Evolutionary conservation across 805 yeast genomes (phyloP), one percentile per base, ranked within the genome.

Genomic region (Saturnispora sanitii): DNA sequence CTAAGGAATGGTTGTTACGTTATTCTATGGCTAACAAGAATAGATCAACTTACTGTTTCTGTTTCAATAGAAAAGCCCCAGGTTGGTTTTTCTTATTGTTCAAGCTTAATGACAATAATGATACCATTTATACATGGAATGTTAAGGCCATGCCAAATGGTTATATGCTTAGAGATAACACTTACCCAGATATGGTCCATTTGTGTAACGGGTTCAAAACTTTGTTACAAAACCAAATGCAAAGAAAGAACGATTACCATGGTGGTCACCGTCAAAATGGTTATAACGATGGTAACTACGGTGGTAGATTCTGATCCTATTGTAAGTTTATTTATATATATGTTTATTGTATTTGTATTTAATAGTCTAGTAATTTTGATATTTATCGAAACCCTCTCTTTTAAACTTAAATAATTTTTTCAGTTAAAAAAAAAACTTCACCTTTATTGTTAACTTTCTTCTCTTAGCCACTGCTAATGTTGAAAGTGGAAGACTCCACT

Each of bases 191-290:
- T 59, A 87, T 90, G 70, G 77, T 77, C 47, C 75, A 81, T 43
- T 70, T 92, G 53, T 83, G 95, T 66, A 92, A 92, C 55, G 99
- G 99, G 15, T 92, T 92, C 77, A 92, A 92, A 68, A 82, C 49
- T 30, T 45, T 56, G 41, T 46, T 54, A 18, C 61, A 51, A 43
- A 57, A 52, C 45, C 60, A 57, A 46, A 35, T 56, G 48, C 45
- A 46, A 42, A 50, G 43, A 36, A 46, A 42, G 37, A 43, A 41
- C 35, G 42, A 42, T 33, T 41, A 29, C 42, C 49, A 46, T 25
- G 37, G 38, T 23, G 47, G 44, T 15, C 36, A 33, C 15, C 36
- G 33, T 9, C 35, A 21, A 17, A 15, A 27, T 19, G 26, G 26
- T 19, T n/a, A 36, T 17, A 16, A 36, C 12, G 40, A 21, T 15